phyloP scores from a whole-genome alignment of 1,284 basidiomycete genomes.

The Pseudozyma thailandica region DNA sequence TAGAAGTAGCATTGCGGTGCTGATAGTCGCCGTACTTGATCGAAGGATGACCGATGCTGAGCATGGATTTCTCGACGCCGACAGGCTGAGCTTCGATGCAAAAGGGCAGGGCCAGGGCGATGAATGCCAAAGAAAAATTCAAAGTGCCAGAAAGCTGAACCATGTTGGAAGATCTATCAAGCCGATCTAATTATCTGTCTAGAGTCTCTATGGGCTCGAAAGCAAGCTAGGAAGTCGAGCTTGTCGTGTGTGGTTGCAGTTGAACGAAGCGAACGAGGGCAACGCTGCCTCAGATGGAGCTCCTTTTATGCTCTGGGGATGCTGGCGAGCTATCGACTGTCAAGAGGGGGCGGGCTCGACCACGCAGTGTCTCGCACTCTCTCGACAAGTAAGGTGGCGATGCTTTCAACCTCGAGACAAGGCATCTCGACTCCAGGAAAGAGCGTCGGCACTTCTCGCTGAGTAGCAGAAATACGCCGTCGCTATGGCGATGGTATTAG shows the following conservation, averaged over 20 bases:
- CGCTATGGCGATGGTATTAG: too few relatives aligned
- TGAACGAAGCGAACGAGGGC: neutral
- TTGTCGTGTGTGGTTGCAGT: neutral
- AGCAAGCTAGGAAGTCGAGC: neutral
- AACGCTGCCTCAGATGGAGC: neutral
- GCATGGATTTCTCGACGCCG: neutral
- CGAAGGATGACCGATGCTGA: slow-evolving; percentile 2
- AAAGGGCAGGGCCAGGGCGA: slow-evolving; percentile 19
- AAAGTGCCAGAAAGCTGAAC: slow-evolving; percentile 13
- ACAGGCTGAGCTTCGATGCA: slow-evolving; percentile 23
- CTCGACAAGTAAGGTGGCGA: too few relatives aligned
- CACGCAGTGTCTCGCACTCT: too few relatives aligned
- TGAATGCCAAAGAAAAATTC: slow-evolving; percentile 14
- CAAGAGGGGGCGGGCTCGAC: too few relatives aligned
- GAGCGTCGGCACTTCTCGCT: too few relatives aligned
- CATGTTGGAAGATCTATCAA: slow-evolving; percentile 14
- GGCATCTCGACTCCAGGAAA: too few relatives aligned
- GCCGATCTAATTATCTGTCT: neutral
- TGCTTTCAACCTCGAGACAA: too few relatives aligned
- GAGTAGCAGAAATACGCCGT: too few relatives aligned
- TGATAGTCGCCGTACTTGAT: neutral
- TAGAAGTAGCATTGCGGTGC: neutral
- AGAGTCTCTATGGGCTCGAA: slow-evolving; percentile 6
- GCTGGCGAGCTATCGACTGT: too few relatives aligned
- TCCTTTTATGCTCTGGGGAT: slow-evolving; percentile 13